Evolutionary conservation across 2,329 filamentous ascomycete genomes (phyloP).

Genomic region (Penicillium sp.): DNA sequence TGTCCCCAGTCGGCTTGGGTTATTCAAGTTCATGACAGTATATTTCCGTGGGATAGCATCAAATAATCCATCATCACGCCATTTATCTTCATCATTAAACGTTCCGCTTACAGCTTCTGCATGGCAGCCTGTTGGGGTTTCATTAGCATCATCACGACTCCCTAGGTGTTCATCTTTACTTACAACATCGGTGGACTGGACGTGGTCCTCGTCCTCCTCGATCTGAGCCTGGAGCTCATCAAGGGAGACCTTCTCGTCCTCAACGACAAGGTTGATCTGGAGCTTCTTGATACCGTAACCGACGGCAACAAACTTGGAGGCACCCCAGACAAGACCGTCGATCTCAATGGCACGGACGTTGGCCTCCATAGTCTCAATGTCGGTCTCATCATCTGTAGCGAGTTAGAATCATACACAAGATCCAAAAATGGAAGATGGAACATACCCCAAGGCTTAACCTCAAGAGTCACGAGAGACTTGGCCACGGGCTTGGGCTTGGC

Average conservation of each 20-base stretch:
- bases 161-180: no score
- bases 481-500: constrained; percentile 81
- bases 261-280: constrained; percentile 94
- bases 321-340: constrained; percentile 95
- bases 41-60: no score
- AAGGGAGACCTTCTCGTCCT: constrained; percentile 89
- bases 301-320: constrained; percentile 75
- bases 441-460: constrained; percentile 98
- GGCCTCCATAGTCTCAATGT: constrained; percentile 72
- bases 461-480: constrained; percentile 91
- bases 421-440: constrained; percentile 19
- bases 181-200: constrained; percentile 90
- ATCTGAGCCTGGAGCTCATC: constrained; percentile 83
- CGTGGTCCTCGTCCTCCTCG: constrained; percentile 78
- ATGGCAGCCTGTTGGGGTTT: no score
- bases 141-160: no score
- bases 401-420: no score
- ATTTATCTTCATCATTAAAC: no score
- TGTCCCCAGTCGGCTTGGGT: no score
- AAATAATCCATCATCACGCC: no score
- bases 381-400: constrained; percentile 73
- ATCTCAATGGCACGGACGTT: constrained; percentile 74
- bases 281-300: constrained; percentile 99
- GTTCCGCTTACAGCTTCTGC: constrained; percentile 76
- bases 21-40: no score